Percentiles rank a stretch among this genome's conserved stretches.
Evolutionary conservation across 108 stramenopile genomes (phyloP).

Genomic region (Nitzschia inconspicua): DNA sequence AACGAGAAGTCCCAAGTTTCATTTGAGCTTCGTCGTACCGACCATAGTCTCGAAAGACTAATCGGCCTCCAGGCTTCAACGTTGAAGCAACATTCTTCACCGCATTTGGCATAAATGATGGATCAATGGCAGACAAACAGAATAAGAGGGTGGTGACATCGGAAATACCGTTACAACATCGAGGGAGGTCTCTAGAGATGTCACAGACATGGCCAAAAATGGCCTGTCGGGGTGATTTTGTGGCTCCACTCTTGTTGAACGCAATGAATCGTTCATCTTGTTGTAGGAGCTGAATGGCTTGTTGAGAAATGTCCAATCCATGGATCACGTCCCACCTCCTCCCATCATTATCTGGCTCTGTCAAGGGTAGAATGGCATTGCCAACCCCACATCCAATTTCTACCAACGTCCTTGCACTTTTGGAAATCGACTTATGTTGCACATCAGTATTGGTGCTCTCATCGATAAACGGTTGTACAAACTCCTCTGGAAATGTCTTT

Average conservation of each 20-base stretch:
- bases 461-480: slow-evolving; percentile 14
- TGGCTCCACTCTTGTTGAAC: slow-evolving; percentile 13
- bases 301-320: slow-evolving; percentile 58
- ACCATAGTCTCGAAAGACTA: slow-evolving; percentile 88
- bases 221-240: slow-evolving; percentile 28
- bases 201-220: slow-evolving; percentile 48
- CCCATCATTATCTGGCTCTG: slow-evolving; percentile 25
- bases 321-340: slow-evolving; percentile 31
- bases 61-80: slow-evolving; percentile 58
- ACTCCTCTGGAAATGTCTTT: slow-evolving; percentile 72
- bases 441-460: background rate
- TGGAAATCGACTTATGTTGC: too few relatives aligned
- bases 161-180: slow-evolving; percentile 35
- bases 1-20: slow-evolving; percentile 45
- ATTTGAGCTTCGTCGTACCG: slow-evolving; percentile 85
- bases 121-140: slow-evolving; percentile 79
- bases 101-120: slow-evolving; percentile 41
- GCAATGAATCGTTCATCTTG: slow-evolving; percentile 54
- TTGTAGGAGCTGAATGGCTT: slow-evolving; percentile 56
- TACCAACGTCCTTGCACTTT: slow-evolving; percentile 43
- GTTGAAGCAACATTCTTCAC: slow-evolving; percentile 46
- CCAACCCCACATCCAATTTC: slow-evolving; percentile 93
- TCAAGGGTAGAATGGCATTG: slow-evolving; percentile 73
- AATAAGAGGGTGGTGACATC: slow-evolving; percentile 72
- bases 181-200: slow-evolving; percentile 31